Base-by-base conservation (phyloP, 2,329 filamentous ascomycete species). In the Aureobasidium leucospermi region DNA sequence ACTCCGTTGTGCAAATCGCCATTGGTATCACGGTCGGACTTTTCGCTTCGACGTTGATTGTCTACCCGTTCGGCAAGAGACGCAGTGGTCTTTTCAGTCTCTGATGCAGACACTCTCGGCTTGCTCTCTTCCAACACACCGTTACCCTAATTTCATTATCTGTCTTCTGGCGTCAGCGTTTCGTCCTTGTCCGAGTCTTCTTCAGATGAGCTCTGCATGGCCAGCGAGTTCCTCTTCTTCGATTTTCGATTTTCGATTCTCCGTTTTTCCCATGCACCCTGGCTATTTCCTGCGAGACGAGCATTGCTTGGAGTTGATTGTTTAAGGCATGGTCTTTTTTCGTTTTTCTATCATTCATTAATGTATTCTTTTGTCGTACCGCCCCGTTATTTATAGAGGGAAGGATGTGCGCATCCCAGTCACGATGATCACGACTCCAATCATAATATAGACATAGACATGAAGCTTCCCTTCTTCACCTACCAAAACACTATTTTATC, bases 1-100 rank as follows among this genome's bases (percentile, higher is more conserved):
- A 76, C 61, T 73, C 68, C 0, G 77, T 80, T 5, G 73, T 80
- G 49, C 76, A 80, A 66, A 75, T 80, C 13, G 78, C 78, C 0
- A 79, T 80, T 63, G 78, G 78, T 3, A 79, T 79, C 52, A 79
- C 77, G 0, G 77, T 79, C 0, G 78, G 78, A 0, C 62, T 80
- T 58, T 80, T 79, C 63, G 63, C 79, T 52, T 74, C 74, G 42
- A 76, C 78, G 3, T 68, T 79, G 43, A 67, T 79, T 6, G 76
- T 79, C 4, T 79, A 79, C 68, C 78, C 78, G 1, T 69, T 78
- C 34, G 77, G 78, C 8, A 79, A 79, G 71, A 74, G 71, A 67
- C 71, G 76, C 63, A 75, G 72, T 63, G 74, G 73, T 10, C 60
- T 76, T 58, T 76, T 76, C 64, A 74, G 70, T 60, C 74, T 76